A percentile compares a stretch with the other conserved stretches of the same genome.
These are phyloP conservation scores for Lactarius pseudohatsudake DNA, from an alignment of 768 basidiomycete species.

Conservation along the genomic window DNA sequence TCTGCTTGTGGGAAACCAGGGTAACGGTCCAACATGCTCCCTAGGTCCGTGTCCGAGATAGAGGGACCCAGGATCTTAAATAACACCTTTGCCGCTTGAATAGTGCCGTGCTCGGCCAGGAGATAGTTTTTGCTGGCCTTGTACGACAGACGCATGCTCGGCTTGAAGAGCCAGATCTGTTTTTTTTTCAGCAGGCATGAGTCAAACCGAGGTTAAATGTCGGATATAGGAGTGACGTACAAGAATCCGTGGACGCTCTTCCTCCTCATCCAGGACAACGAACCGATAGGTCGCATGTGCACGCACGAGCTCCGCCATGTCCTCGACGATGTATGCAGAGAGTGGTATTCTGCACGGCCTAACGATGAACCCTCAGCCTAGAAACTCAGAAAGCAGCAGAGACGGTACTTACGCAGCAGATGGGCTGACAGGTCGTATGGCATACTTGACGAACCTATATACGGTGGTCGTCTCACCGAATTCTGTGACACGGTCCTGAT, in stretches of 20 bases:
- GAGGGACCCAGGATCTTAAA: constrained; percentile 74
- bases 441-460: constrained; percentile 81
- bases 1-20: constrained; percentile 90
- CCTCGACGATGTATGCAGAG: constrained; percentile 87
- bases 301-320: constrained; percentile 88
- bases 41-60: constrained; percentile 50
- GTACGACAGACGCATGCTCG: constrained; percentile 78
- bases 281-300: constrained; percentile 95
- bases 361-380: constrained; percentile 23
- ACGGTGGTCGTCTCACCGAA: constrained; percentile 40
- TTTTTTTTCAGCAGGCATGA: neutral
- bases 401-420: constrained; percentile 55
- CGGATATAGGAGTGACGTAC: constrained; percentile 47
- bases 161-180: constrained; percentile 95
- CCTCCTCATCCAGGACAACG: constrained; percentile 83
- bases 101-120: constrained; percentile 60
- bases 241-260: constrained; percentile 72
- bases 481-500: constrained; percentile 48
- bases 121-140: constrained; percentile 52
- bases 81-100: constrained; percentile 79
- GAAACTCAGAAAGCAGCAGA: constrained; percentile 2
- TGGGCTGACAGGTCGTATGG: constrained; percentile 68
- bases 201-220: neutral
- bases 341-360: constrained; percentile 54
- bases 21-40: constrained; percentile 62